Evolutionary conservation across 257 asterid genomes (phyloP), one percentile per base, ranked within the genome.

Genomic region (Apocynum venetum): DNA sequence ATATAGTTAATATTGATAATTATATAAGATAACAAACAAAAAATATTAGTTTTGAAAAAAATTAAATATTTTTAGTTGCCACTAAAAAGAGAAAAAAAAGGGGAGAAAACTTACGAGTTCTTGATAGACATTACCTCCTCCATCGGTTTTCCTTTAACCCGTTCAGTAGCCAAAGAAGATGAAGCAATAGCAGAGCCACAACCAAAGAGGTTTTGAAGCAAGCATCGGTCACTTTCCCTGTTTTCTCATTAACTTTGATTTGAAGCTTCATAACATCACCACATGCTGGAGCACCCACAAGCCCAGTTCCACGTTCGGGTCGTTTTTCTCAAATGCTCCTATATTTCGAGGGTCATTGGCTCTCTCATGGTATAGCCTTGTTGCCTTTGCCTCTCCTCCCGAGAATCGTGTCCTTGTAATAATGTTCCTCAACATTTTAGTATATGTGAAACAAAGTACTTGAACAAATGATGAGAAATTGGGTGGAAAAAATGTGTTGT

Each of bases 181-280:
- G 98, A 94, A 43, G 98, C 98, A 68, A 94, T 94, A 25, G 97
- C 97, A 49, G 97, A 94, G 57, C 97, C 97, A 59, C 97, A 94
- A 6, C 97, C 97, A 79, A 94, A 92, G 25, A n/a, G n/a, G 97
- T 91, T 90, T 94, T 94, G 55, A 92, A 92, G 75, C 97, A 91
- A 82, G 97, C 97, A 82, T 94, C 97, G 2, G 83, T 87, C 38
- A 94, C 91, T 77, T 92, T 91, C 8, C 97, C 98, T 36, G 85
- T 88, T 76, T 84, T 79, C 8, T 90, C 93, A 63, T 94, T 97
- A 60, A 94, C 98, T 84, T 82, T 91, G 63, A 92, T 92, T 78
- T 94, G 97, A 72, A 94, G 82, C 79, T 94, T 94, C 98, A 92
- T 94, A 74, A 94, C 98, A 79, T 94, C 98, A 9, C 98, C 98